Base-by-base conservation (phyloP, 1,139 yeast genomes). In the Hemisphaericaspora lyxosophila region DNA sequence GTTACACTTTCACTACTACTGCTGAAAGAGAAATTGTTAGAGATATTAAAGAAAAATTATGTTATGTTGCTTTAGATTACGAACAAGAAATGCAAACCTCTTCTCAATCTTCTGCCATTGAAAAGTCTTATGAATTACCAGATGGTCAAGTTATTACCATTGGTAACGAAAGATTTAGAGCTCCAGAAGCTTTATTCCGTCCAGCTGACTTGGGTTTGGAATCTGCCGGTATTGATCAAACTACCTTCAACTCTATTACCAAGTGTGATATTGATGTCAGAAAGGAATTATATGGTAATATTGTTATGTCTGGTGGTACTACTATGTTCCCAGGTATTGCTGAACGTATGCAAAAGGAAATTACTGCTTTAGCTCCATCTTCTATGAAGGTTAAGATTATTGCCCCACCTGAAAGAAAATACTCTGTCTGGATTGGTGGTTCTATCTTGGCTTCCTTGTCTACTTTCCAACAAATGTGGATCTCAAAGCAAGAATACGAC, bases 371-470 rank as follows among this genome's bases (percentile, higher is more conserved):
- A 78, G 97, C 97, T 67, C 97, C 97, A 73, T 88, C 97, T 57
- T 89, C 97, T 49, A 92, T 92, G 97, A 92, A 92, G 88, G 96
- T 92, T 66, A 92, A 92, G 87, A 89, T 92, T 69, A 86, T 88
- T 69, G 97, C 98, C 70, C 97, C 97, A 58, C 97, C 97, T 60
- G 97, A 92, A 78, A 86, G 98, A 81, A 92, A 92, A 78, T 92
- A 89, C 90, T 89, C 97, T 68, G 97, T 90, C 81, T 92, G 98
- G 98, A 92, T 92, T 57, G 98, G 98, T 82, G 98, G 98, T 81
- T 90, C 97, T 59, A 92, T 92, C 66, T 85, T 92, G 75, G 96
- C 98, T 58, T 89, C 97, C 49, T 84, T 92, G 70, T 89, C 97
- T 52, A 92, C 97, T 70, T 92, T 92, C 96, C 96, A 90, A 82